phyloP scores from a whole-genome alignment of 768 basidiomycete species.

The Lactarius evosmus region DNA sequence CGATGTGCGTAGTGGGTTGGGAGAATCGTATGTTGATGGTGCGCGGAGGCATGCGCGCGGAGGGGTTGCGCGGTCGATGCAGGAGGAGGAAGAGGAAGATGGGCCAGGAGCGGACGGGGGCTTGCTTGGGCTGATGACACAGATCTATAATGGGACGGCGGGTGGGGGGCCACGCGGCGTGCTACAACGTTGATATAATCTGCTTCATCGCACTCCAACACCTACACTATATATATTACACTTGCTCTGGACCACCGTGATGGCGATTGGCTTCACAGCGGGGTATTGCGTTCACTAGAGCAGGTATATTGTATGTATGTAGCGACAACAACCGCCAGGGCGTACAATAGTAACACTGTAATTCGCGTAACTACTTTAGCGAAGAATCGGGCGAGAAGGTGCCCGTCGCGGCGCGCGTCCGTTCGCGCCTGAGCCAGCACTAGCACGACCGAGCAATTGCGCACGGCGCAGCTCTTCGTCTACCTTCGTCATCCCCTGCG shows the following conservation, averaged over 20 bases:
- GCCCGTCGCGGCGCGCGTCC: neutral
- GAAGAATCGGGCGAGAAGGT: slow-evolving; percentile 22
- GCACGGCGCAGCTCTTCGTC: slow-evolving; percentile 68
- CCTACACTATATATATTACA: no score
- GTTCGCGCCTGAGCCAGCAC: neutral
- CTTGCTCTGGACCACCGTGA: no score
- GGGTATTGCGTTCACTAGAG: neutral
- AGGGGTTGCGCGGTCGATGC: slow-evolving; percentile 28
- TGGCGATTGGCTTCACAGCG: neutral
- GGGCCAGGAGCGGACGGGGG: slow-evolving; percentile 76
- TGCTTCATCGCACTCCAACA: no score
- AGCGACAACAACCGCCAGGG: neutral
- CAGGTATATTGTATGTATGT: neutral
- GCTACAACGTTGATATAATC: slow-evolving; percentile 1
- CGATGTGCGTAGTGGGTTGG: slow-evolving; percentile 59
- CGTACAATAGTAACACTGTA: neutral
- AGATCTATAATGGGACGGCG: slow-evolving; percentile 71
- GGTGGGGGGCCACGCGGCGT: slow-evolving; percentile 19
- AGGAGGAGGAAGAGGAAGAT: slow-evolving; percentile 43
- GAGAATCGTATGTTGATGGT: slow-evolving; percentile 77
- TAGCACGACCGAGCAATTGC: slow-evolving; percentile 33
- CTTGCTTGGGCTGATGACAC: slow-evolving; percentile 78
- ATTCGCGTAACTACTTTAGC: neutral
- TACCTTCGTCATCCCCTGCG: slow-evolving; percentile 74
- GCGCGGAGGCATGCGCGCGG: slow-evolving; percentile 40